These are phyloP conservation scores for Morella rubra DNA, from an alignment of 306 rosid species.

Conservation along the genomic window DNA sequence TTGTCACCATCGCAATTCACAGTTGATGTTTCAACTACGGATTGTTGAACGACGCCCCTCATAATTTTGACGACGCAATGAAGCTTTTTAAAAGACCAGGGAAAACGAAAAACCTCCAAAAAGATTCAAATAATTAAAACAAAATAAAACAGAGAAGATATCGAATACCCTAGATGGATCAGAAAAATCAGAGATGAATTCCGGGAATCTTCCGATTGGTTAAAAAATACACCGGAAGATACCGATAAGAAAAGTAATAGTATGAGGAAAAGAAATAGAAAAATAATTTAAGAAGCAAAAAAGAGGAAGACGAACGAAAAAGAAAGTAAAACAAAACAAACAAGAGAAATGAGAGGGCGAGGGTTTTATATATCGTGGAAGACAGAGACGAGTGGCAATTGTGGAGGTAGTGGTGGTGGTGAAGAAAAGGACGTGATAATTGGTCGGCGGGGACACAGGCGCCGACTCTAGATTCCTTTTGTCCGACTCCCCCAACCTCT, in stretches of 20 bases:
- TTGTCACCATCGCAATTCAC: conserved; percentile 50
- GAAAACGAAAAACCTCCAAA: background rate
- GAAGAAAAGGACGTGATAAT: conserved; percentile 52
- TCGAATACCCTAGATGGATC: background rate
- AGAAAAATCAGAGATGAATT: conserved; percentile 10
- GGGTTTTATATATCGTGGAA: conserved; percentile 23
- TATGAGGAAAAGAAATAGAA: background rate
- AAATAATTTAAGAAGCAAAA: background rate
- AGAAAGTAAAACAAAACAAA: background rate
- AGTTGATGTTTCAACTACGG: conserved; percentile 50
- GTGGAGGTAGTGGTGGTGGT: conserved; percentile 7
- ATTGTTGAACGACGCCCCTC: conserved; percentile 51
- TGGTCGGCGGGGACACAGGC: conserved; percentile 84
- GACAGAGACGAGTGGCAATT: background rate
- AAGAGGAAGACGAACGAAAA: background rate
- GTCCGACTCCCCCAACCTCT: conserved; percentile 12
- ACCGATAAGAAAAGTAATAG: background rate
- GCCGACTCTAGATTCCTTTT: conserved; percentile 64
- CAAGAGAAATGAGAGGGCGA: background rate
- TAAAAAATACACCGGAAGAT: conserved; percentile 61
- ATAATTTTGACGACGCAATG: conserved; percentile 18
- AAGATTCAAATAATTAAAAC: conserved; percentile 7
- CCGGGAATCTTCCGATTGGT: conserved; percentile 44
- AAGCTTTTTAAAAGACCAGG: background rate
- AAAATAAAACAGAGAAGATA: background rate